Conservation (phyloP, 2,329 filamentous ascomycete genomes). For the Verticillium isaacii region DNA sequence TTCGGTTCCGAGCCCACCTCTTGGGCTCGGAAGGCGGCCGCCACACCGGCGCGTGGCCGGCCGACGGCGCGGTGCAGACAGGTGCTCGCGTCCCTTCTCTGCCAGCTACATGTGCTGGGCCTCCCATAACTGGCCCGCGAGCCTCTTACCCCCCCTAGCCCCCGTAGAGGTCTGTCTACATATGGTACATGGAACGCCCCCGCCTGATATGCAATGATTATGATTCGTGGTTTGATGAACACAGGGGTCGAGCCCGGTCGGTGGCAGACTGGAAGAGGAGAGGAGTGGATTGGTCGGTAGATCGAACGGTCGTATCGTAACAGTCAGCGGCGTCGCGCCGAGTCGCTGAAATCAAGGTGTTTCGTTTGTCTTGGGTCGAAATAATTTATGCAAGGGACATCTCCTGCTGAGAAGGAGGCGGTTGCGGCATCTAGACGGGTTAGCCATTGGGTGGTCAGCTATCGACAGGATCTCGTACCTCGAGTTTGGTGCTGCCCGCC, state of each 20-base stretch:
- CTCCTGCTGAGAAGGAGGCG: slow-evolving; percentile 24
- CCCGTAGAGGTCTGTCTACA: slow-evolving; percentile 1
- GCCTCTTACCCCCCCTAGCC: not conserved
- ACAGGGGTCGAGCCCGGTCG: slow-evolving; percentile 1
- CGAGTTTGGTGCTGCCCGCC: slow-evolving; percentile 80
- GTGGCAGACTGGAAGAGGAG: slow-evolving; percentile 8
- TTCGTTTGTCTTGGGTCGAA: not conserved
- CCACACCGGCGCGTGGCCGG: not conserved
- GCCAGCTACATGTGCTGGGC: slow-evolving; percentile 1
- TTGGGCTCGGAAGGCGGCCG: not conserved
- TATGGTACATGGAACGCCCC: slow-evolving; percentile 13
- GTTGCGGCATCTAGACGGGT: slow-evolving; percentile 20
- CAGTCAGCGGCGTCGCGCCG: not conserved
- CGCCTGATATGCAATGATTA: slow-evolving; percentile 5
- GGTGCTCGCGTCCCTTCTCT: not conserved
- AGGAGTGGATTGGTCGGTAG: slow-evolving; percentile 4
- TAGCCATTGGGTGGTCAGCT: slow-evolving; percentile 2
- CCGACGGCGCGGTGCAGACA: not conserved
- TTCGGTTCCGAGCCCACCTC: not conserved
- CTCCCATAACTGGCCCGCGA: not conserved
- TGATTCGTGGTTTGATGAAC: slow-evolving; percentile 6
- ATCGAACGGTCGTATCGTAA: not conserved
- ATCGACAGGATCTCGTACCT: slow-evolving; percentile 45
- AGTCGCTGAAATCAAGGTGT: not conserved
- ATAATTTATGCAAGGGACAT: slow-evolving; percentile 23